phyloP scores from a whole-genome alignment of 2,329 filamentous ascomycete genomes.

The Neoascochyta sp. region DNA sequence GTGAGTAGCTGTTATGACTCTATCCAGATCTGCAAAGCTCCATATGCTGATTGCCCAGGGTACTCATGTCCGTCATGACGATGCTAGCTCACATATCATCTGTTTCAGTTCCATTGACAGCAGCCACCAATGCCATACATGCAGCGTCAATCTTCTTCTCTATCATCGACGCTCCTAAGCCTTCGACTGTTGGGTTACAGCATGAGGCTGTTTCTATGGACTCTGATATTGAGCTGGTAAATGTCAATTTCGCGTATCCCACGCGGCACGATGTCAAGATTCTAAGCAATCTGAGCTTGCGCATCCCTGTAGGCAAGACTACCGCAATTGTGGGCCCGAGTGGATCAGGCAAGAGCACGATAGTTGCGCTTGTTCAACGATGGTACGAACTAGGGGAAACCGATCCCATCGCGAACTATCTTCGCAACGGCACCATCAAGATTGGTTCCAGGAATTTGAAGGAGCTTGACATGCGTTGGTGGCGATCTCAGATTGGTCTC shows the following conservation, averaged over 20 bases:
- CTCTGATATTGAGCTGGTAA: slow-evolving; percentile 22
- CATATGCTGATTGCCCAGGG: slow-evolving; percentile 11
- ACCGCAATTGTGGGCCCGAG: slow-evolving; percentile 90
- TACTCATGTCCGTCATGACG: slow-evolving; percentile 22
- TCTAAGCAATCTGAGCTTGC: slow-evolving; percentile 73
- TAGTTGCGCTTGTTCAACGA: slow-evolving; percentile 81
- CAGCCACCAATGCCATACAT: slow-evolving; percentile 12
- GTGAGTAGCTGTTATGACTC: slow-evolving; percentile 9
- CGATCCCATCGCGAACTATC: slow-evolving; percentile 12
- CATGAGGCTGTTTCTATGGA: slow-evolving; percentile 9
- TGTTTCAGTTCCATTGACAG: slow-evolving; percentile 17
- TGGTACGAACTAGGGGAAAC: slow-evolving; percentile 65
- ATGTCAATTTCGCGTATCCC: slow-evolving; percentile 25
- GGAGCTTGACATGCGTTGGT: slow-evolving; percentile 78
- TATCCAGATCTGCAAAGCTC: background rate
- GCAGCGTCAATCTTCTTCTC: slow-evolving; percentile 21
- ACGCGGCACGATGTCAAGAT: slow-evolving; percentile 73
- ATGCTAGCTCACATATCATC: slow-evolving; percentile 16
- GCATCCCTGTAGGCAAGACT: slow-evolving; percentile 82
- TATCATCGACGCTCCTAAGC: slow-evolving; percentile 22
- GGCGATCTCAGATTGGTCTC: slow-evolving; percentile 83
- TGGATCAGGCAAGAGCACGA: slow-evolving; percentile 88
- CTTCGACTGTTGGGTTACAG: slow-evolving; percentile 10
- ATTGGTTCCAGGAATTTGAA: slow-evolving; percentile 57
- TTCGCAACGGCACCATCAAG: slow-evolving; percentile 20